Conservation (phyloP, 2,329 filamentous ascomycete species). For the Hortaea werneckii region DNA sequence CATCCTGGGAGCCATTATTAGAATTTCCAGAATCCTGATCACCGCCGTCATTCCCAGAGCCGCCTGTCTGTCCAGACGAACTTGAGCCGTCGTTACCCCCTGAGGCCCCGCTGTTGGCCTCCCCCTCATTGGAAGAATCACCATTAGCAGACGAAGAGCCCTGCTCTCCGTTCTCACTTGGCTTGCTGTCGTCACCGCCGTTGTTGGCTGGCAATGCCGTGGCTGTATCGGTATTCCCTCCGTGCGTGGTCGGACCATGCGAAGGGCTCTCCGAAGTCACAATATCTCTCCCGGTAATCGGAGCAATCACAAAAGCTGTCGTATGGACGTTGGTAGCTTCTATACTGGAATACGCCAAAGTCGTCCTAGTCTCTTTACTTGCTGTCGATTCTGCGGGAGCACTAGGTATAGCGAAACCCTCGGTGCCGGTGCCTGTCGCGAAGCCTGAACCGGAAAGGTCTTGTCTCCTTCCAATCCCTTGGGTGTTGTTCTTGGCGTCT, state of each 20-base stretch:
- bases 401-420: neutral
- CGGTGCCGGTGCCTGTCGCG: neutral
- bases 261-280: neutral
- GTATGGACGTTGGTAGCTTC: neutral
- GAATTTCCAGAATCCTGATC: neutral
- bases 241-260: neutral
- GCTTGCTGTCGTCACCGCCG: neutral
- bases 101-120: neutral
- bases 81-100: neutral
- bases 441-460: neutral
- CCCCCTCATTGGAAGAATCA: neutral
- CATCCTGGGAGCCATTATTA: neutral
- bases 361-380: neutral
- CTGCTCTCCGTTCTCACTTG: too few relatives aligned
- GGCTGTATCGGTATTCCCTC: neutral
- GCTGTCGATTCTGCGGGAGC: neutral
- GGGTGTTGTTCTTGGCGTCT: neutral
- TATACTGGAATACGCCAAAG: neutral
- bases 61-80: neutral
- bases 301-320: constrained; percentile 1
- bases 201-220: neutral
- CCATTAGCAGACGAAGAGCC: neutral
- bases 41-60: neutral
- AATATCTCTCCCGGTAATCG: neutral
- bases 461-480: neutral